Conservation (phyloP, 169 alveolate genomes). For the Plasmodium gallinaceum region DNA sequence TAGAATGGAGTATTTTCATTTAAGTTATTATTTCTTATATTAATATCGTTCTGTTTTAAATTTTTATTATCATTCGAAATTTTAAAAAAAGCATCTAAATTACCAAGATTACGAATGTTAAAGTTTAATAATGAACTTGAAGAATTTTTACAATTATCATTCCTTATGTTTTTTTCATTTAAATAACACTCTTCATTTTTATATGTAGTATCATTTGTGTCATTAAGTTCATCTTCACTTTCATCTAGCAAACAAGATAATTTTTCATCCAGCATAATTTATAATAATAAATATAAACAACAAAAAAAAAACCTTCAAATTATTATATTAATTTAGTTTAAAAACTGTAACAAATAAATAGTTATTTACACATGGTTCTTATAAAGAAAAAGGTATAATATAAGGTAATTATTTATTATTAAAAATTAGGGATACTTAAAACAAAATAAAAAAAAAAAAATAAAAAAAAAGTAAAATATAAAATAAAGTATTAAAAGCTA, state of each 20-base stretch:
- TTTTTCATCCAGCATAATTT: slow-evolving; percentile 73
- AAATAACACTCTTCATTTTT: neutral
- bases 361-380: too few relatives aligned
- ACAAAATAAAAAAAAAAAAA: too few relatives aligned
- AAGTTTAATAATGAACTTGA: slow-evolving; percentile 51
- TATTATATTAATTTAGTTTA: slow-evolving; percentile 16
- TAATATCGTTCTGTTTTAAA: neutral
- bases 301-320: slow-evolving; percentile 8
- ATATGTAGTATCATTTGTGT: neutral
- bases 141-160: neutral
- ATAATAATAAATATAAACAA: slow-evolving; percentile 18
- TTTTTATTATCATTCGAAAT: slow-evolving; percentile 23
- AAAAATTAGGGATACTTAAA: too few relatives aligned
- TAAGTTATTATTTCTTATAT: neutral
- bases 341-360: slow-evolving; percentile 4
- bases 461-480: too few relatives aligned
- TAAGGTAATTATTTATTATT: neutral
- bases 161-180: slow-evolving; percentile 6
- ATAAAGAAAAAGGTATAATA: too few relatives aligned
- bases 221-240: slow-evolving; percentile 62
- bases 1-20: neutral
- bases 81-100: slow-evolving; percentile 60
- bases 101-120: slow-evolving; percentile 53
- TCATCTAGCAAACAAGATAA: slow-evolving; percentile 74
- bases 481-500: too few relatives aligned